Evolutionary conservation across 805 yeast species (phyloP).

Genomic region (Sugiyamaella qingdaonensis): DNA sequence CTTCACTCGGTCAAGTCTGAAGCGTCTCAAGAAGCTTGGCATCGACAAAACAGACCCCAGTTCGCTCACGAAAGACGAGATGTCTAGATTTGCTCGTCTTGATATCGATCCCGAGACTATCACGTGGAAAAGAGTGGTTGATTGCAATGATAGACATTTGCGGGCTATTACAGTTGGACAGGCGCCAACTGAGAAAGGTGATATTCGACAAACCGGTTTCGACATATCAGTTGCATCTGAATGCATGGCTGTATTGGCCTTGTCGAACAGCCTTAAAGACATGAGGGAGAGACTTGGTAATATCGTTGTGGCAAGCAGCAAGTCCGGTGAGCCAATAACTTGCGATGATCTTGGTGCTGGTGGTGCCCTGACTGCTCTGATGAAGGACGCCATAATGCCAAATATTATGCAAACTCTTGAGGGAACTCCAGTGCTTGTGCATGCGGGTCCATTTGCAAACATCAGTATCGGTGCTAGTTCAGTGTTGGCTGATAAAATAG

Average conservation of each 20-base stretch:
- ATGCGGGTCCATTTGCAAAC: constrained; percentile 98
- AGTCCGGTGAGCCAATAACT: constrained; percentile 75
- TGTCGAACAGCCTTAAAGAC: constrained; percentile 71
- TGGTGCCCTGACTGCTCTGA: constrained; percentile 89
- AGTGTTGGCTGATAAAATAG: constrained; percentile 88
- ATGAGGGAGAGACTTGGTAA: constrained; percentile 84
- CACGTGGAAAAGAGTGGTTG: constrained; percentile 90
- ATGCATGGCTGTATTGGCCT: constrained; percentile 91
- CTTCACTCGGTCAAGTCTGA: constrained; percentile 75
- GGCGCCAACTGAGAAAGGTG: constrained; percentile 90
- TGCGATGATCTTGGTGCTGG: constrained; percentile 94
- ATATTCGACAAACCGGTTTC: constrained; percentile 81
- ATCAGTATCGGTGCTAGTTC: constrained; percentile 96
- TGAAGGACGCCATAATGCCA: constrained; percentile 96
- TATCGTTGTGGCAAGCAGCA: constrained; percentile 82
- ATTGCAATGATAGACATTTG: constrained; percentile 86
- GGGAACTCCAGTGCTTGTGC: constrained; percentile 96
- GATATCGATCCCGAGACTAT: constrained; percentile 87
- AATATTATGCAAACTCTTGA: constrained; percentile 95
- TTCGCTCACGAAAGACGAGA: constrained; percentile 72
- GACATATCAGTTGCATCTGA: constrained; percentile 96
- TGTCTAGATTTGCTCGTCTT: constrained; percentile 69
- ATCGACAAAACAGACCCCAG: constrained; percentile 76
- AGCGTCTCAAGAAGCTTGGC: constrained; percentile 76
- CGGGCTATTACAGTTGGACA: constrained; percentile 87